A percentile compares a stretch with the other conserved stretches of the same genome.
Conservation (phyloP, 257 asterid species). For the Perilla frutescens region DNA sequence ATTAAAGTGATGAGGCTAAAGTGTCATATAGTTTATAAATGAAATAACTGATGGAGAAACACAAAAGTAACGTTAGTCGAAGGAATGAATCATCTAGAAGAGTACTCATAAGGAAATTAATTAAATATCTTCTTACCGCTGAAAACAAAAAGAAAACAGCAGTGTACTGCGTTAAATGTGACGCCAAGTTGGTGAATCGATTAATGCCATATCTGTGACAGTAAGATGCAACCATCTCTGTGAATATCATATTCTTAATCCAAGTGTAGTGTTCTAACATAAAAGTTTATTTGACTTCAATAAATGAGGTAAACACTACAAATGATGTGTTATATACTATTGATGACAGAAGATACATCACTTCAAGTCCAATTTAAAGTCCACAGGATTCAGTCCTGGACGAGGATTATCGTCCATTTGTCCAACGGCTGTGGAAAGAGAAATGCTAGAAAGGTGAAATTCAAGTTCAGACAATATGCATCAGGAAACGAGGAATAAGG, state of each 20-base stretch:
- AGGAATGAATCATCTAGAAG: background rate
- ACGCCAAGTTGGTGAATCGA: constrained; percentile 51
- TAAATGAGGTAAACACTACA: background rate
- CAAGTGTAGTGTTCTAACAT: background rate
- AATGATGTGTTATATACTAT: background rate
- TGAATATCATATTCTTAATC: constrained; percentile 1
- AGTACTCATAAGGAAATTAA: background rate
- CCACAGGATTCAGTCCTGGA: background rate
- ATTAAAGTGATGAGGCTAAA: constrained; percentile 27
- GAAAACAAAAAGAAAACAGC: constrained; percentile 39
- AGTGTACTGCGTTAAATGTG: too few species aligned
- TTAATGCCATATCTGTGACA: constrained; percentile 81
- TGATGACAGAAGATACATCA: background rate
- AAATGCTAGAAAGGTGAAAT: background rate
- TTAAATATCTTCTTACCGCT: constrained; percentile 67
- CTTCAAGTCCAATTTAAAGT: constrained; percentile 3
- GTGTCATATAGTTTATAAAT: constrained; percentile 1
- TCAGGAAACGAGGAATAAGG: background rate
- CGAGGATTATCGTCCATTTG: background rate
- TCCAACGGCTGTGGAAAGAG: background rate
- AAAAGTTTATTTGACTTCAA: background rate
- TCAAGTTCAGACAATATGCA: background rate
- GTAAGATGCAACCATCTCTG: constrained; percentile 28
- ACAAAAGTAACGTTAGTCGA: constrained; percentile 2
- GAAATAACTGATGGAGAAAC: constrained; percentile 23